Evolutionary conservation across 345 rosid species (phyloP), one percentile per base, ranked within the genome.

Genomic region (Microcos paniculata): DNA sequence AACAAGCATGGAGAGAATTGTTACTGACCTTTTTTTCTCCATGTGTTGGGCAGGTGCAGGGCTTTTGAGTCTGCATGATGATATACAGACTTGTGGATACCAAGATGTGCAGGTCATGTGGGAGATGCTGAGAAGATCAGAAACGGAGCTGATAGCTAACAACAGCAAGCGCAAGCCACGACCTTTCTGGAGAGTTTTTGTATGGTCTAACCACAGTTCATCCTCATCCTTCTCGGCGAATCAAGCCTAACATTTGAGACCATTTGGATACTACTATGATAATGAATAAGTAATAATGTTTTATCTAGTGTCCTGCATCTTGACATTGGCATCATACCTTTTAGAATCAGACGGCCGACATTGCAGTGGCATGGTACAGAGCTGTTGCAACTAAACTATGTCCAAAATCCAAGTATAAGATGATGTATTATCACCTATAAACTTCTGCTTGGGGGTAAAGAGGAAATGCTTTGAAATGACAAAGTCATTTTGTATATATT

Each of bases 71-170:
- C 94, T 90, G 14, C 91, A 82, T 53, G 85, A 87, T 65, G 94
- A 88, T 77, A 84, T 90, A 62, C 90, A 88, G 66, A 88, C 83
- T 56, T 90, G 91, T 66, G 94, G 85, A 66, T 88, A 90, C 58
- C 83, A 88, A 70, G 94, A 90, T 71, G 88, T 90, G 75, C 90
- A 88, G 65, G 91, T 90, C 66, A 90, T 90, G 94, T 90, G 91
- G 94, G 91, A 90, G 80, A 88, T 90, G 86, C 88, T 90, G 77
- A 83, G 76, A 43, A 78, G 85, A 78, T 77, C 91, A 7, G 94
- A 88, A 55, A 30, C 82, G 1, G 90, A 82, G 72, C 61, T 77
- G 76, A 63, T 75, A 1, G 82, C 64, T 24, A 68, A 62, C 63
- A 78, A 74, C 62, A 62, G 78, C 31, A 88, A 86, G 76, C 84